A percentile compares a stretch with the other conserved stretches of the same genome.
Conservation (phyloP, 2,329 filamentous ascomycete genomes). For the Colletotrichum incanum region DNA sequence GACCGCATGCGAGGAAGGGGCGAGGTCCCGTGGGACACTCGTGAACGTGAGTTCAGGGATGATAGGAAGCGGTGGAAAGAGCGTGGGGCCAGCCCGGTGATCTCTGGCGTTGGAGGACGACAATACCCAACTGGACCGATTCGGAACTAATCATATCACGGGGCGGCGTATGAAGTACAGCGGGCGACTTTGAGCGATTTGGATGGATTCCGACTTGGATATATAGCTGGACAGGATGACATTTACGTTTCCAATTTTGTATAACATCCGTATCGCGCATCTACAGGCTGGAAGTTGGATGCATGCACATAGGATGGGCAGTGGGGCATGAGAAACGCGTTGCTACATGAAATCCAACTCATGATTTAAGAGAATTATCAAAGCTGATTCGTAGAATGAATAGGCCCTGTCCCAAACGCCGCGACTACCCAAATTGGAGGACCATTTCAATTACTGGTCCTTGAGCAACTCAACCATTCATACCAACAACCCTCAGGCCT, state of each 20-base stretch:
- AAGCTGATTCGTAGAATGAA: neutral
- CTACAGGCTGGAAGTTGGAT: slow-evolving; percentile 5
- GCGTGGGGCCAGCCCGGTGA: slow-evolving; percentile 33
- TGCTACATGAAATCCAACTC: neutral
- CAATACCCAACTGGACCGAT: slow-evolving; percentile 43
- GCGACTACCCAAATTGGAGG: too few relatives aligned
- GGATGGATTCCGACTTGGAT: neutral
- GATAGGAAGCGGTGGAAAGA: slow-evolving; percentile 44
- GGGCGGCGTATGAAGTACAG: slow-evolving; percentile 8
- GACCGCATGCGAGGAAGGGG: slow-evolving; percentile 52
- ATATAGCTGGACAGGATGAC: neutral
- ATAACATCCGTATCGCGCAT: slow-evolving; percentile 3
- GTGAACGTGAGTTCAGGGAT: slow-evolving; percentile 41
- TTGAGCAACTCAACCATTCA: too few relatives aligned
- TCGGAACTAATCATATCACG: slow-evolving; percentile 32
- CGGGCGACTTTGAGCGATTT: slow-evolving; percentile 24
- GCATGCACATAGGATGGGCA: slow-evolving; percentile 18
- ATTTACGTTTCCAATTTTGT: slow-evolving; percentile 22
- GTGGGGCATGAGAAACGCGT: slow-evolving; percentile 13
- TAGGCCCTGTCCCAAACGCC: neutral
- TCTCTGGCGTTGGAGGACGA: slow-evolving; percentile 43
- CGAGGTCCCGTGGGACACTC: slow-evolving; percentile 37
- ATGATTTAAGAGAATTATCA: neutral
- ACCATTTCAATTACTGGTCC: neutral
- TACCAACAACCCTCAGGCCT: neutral